Base-by-base conservation (phyloP, 176 grass and related monocot species). In the Bromus sterilis region DNA sequence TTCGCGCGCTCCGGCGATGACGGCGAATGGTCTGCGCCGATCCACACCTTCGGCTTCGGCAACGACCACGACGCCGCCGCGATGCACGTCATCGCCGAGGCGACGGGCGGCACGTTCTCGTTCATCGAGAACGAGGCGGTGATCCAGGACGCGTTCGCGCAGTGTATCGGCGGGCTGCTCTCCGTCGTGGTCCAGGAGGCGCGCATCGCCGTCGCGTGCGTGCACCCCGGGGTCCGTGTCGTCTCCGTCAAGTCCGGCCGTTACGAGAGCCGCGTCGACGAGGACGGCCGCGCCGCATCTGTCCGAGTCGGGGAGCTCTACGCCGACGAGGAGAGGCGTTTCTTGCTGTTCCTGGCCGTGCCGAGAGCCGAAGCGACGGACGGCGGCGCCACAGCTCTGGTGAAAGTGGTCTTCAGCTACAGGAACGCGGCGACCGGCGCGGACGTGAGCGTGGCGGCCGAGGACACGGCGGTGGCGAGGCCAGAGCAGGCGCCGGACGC, bases 41-140 rank as follows among this genome's bases (percentile, higher is more conserved):
- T 97, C 61, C 94, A 97, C 84, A 85, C 94, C 5, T 91, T 97
- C n/a, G 94, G 94, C 1, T 97, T 97, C 74, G 94, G 94, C 21
- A 80, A 71, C 8, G 91, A 97, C 76, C 91, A 97, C 56, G 94
- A 97, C 56, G 81, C 94, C 0, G 78, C 81, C 16, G 86, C 88
- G 28, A 91, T 97, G 94, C 83, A 97, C 66, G 80, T 83, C 21
- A 80, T 97, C 7, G 53, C 86, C 0, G 83, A 93, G 84, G 15
- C 78, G 21, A 89, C 94, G 2, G 86, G 78, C 24, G 94, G 94
- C 2, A 93, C 88, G 1, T 97, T 97, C 88, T 97, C 94, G 8
- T 93, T 87, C 46, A 87, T 97, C 64, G 91, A 91, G 72, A 66
- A 90, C 39, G 78, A 90, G 62, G 78, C 60, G 1, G 86, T 84